Evolutionary conservation across 441 rosid genomes (phyloP).

Genomic region (Erodium trifolium): DNA sequence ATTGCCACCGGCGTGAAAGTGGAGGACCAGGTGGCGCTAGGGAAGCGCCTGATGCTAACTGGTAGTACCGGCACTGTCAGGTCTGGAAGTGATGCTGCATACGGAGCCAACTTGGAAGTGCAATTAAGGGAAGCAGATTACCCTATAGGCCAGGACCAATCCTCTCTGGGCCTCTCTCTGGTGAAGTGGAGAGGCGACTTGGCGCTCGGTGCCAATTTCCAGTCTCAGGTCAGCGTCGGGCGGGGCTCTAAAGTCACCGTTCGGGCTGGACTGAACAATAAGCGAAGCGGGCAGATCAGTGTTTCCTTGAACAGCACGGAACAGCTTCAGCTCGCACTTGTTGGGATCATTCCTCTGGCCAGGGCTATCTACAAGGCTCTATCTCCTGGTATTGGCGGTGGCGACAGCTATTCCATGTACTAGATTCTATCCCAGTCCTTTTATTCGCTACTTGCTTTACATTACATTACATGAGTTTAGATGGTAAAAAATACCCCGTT

Average conservation of each 20-base stretch:
- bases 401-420: background rate
- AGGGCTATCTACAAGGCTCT: background rate
- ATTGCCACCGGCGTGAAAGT: slow-evolving; percentile 67
- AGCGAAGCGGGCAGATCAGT: slow-evolving; percentile 68
- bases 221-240: slow-evolving; percentile 73
- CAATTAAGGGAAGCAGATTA: slow-evolving; percentile 62
- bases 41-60: slow-evolving; percentile 54
- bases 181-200: slow-evolving; percentile 93
- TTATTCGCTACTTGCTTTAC: background rate
- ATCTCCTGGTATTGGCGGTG: background rate
- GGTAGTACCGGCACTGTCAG: slow-evolving; percentile 64
- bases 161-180: slow-evolving; percentile 65
- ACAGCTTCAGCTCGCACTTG: slow-evolving; percentile 81
- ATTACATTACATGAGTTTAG: too few species aligned
- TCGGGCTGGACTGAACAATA: slow-evolving; percentile 87
- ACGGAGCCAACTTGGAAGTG: slow-evolving; percentile 71
- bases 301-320: slow-evolving; percentile 80
- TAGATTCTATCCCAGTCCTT: background rate
- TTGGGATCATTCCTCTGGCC: background rate
- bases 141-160: slow-evolving; percentile 78
- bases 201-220: slow-evolving; percentile 74
- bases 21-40: slow-evolving; percentile 69
- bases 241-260: slow-evolving; percentile 61
- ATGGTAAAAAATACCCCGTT: too few species aligned
- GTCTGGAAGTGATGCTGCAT: slow-evolving; percentile 62